Base-by-base conservation (phyloP, 1,139 yeast species). In the Pneumocystis murina region DNA sequence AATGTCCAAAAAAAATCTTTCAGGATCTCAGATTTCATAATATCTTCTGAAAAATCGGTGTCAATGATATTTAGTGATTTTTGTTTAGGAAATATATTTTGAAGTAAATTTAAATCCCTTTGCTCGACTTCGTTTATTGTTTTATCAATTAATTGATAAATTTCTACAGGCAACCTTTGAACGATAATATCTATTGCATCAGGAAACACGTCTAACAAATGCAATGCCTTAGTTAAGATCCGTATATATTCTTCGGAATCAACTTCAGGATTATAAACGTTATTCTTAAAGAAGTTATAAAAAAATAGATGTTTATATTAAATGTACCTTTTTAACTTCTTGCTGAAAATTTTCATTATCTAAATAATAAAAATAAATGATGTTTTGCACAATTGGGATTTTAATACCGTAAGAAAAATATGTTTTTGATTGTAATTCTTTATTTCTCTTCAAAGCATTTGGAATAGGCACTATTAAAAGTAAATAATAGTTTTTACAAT, bases 101-200 rank as follows among this genome's bases (percentile, higher is more conserved):
- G 43, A 30, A 58, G 28, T 38, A 38, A 20, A 58, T 38, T 38
- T 7, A 60, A 60, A 61, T 63, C 62, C 40, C 66, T 64, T 8
- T 55, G 48, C 67, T 83, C 82, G 8, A 84, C 81, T 67, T 86
- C 92, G 64, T 84, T 86, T 8, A 84, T 82, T 1, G 86, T 79
- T 68, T 84, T 79, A 65, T 81, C 81, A 17, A 87, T 78, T 67
- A 88, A 75, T 63, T 76, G 79, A 65, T 79, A 80, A 14, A 83
- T 68, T 67, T 84, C 87, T 6, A 73, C 72, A 3, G 77, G 76
- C 17, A 78, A 72, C 62, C 83, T 75, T 62, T 79, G 83, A 5
- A 77, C 72, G 17, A 90, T 73, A 10, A 82, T 76, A 55, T 81
- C 83, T 35, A 85, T 75, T 1, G 87, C 84, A 60, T 81, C 82